Evolutionary conservation across 768 basidiomycete genomes (phyloP).

Genomic region (Gelatoporia subvermispora): DNA sequence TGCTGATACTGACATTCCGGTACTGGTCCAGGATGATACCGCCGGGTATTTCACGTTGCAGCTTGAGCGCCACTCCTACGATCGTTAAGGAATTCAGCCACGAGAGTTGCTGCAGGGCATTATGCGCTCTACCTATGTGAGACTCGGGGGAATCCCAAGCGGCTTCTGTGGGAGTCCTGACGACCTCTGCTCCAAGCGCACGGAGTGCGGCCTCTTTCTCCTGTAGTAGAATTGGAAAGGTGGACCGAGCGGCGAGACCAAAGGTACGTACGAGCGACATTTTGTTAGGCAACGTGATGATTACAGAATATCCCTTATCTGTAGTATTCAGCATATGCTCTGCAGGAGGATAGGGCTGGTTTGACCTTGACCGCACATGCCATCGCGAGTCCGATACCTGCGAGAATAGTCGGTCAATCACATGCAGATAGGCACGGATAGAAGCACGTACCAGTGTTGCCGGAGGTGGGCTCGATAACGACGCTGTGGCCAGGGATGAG

Average conservation of each 20-base stretch:
- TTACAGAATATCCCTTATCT: constrained; percentile 89
- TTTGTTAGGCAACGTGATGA: constrained; percentile 90
- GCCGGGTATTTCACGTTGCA: constrained; percentile 74
- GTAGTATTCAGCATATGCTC: constrained; percentile 63
- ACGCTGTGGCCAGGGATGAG: constrained; percentile 85
- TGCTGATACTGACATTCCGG: constrained; percentile 49
- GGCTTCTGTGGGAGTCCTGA: constrained; percentile 89
- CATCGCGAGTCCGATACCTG: constrained; percentile 91
- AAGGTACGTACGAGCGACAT: constrained; percentile 68
- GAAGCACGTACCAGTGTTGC: constrained; percentile 75
- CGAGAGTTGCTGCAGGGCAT: constrained; percentile 38
- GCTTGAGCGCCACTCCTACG: constrained; percentile 74
- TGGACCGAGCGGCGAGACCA: not conserved
- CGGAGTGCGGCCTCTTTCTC: constrained; percentile 93
- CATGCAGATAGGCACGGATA: not conserved
- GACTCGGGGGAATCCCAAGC: constrained; percentile 87
- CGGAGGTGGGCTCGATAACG: constrained; percentile 93
- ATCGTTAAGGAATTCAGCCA: constrained; percentile 87
- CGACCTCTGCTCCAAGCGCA: constrained; percentile 89
- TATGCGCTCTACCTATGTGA: constrained; percentile 75
- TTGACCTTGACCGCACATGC: constrained; percentile 88
- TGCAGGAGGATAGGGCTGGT: constrained; percentile 7
- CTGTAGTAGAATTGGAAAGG: constrained; percentile 22
- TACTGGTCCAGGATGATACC: constrained; percentile 95
- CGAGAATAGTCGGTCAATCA: not conserved